Conservation (phyloP, 257 asterid genomes). For the Voacanga thouarsii region DNA sequence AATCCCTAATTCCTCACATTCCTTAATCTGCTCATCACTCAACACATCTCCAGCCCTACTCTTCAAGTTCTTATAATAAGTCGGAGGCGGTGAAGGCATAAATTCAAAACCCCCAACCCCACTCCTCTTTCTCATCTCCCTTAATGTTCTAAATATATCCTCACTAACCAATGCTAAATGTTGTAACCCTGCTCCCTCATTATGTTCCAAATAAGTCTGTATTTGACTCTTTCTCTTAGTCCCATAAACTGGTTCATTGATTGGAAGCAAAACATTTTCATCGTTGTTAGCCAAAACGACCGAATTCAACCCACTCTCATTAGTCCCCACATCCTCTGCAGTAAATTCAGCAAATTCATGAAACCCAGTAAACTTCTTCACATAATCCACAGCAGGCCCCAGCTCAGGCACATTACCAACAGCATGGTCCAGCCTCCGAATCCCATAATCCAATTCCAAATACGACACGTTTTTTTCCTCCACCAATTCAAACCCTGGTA, state of each 20-base stretch:
- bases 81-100: constrained; percentile 88
- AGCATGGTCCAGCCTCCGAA: constrained; percentile 75
- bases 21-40: constrained; percentile 70
- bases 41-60: constrained; percentile 69
- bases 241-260: constrained; percentile 86
- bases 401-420: constrained; percentile 80
- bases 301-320: constrained; percentile 85
- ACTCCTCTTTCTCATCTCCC: constrained; percentile 91
- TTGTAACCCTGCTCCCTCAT: constrained; percentile 91
- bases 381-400: constrained; percentile 63
- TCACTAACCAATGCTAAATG: constrained; percentile 79
- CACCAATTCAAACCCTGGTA: constrained; percentile 66
- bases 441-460: constrained; percentile 66
- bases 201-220: constrained; percentile 95
- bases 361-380: constrained; percentile 68
- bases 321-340: constrained; percentile 78
- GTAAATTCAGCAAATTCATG: constrained; percentile 94
- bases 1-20: constrained; percentile 87
- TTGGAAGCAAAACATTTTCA: constrained; percentile 69
- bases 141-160: constrained; percentile 70
- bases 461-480: constrained; percentile 31
- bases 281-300: constrained; percentile 75
- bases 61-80: constrained; percentile 73
- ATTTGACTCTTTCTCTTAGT: constrained; percentile 94
- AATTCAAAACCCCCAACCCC: constrained; percentile 86